Conservation (phyloP, 108 stramenopile genomes). For the Skeletonema potamos region DNA sequence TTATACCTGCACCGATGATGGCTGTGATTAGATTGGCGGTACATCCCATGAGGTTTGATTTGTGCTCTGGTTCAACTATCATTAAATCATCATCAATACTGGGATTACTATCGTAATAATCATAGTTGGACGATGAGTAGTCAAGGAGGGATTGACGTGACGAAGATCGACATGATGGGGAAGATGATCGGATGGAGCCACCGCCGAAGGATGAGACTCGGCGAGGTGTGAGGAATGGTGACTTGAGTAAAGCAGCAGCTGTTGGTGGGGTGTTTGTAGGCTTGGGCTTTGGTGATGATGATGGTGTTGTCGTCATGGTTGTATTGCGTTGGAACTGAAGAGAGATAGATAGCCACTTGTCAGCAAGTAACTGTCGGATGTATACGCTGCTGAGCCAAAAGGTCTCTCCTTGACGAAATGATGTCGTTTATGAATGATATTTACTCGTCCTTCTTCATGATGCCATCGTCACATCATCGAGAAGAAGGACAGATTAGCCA, state of each 20-base stretch:
- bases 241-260: neutral
- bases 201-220: slow-evolving; percentile 10
- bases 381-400: no score
- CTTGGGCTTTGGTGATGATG: neutral
- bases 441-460: no score
- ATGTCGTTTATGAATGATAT: no score
- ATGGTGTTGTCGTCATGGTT: neutral
- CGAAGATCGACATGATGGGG: neutral
- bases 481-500: no score
- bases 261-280: neutral
- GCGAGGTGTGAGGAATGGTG: slow-evolving; percentile 30
- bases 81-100: neutral
- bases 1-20: slow-evolving; percentile 86
- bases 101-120: no score
- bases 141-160: neutral
- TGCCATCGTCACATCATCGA: no score
- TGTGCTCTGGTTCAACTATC: slow-evolving; percentile 54
- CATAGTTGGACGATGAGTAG: no score
- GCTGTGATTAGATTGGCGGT: slow-evolving; percentile 79
- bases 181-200: neutral
- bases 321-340: no score
- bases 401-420: no score
- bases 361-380: no score
- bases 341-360: no score
- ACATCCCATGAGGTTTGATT: slow-evolving; percentile 67